These are phyloP conservation scores for Micractinium conductrix DNA, from an alignment of 139 green algal genomes.

Conservation along the genomic window DNA sequence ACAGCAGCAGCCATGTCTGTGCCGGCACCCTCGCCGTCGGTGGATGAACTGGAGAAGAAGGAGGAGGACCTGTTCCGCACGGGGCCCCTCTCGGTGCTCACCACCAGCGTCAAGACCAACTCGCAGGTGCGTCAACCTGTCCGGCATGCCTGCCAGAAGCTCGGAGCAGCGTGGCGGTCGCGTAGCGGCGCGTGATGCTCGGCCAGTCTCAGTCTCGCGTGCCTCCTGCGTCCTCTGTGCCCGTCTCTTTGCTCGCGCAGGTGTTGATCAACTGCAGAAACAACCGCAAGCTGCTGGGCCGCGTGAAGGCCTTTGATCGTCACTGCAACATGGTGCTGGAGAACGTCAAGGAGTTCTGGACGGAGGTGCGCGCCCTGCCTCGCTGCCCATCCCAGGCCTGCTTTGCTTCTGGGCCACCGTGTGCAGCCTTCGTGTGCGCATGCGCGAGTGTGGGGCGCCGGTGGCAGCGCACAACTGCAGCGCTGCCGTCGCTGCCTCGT, in stretches of 20 bases:
- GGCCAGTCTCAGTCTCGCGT: too few relatives aligned
- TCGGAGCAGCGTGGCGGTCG: background rate
- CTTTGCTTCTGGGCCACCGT: too few relatives aligned
- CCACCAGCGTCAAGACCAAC: constrained; percentile 95
- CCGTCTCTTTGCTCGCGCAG: constrained; percentile 49
- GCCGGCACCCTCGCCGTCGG: background rate
- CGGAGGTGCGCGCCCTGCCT: constrained; percentile 73
- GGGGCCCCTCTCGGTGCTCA: constrained; percentile 95
- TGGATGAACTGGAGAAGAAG: constrained; percentile 91
- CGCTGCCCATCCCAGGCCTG: background rate
- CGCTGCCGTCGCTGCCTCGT: too few relatives aligned
- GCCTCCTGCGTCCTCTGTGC: background rate
- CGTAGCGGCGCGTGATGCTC: too few relatives aligned
- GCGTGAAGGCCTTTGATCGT: constrained; percentile 98
- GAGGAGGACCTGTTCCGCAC: constrained; percentile 93
- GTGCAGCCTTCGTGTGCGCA: too few relatives aligned
- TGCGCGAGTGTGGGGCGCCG: too few relatives aligned
- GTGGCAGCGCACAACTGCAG: too few relatives aligned
- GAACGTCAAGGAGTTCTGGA: constrained; percentile 99
- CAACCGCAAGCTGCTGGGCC: constrained; percentile 97
- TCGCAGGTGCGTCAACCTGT: too few relatives aligned
- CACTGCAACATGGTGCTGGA: constrained; percentile 99
- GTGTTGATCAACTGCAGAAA: constrained; percentile 99
- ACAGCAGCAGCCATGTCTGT: too few relatives aligned
- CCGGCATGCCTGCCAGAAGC: too few relatives aligned